A percentile compares a stretch with the other conserved stretches of the same genome.
phyloP scores from a whole-genome alignment of 495 filamentous ascomycete species.

The Geoglossum glabrum region DNA sequence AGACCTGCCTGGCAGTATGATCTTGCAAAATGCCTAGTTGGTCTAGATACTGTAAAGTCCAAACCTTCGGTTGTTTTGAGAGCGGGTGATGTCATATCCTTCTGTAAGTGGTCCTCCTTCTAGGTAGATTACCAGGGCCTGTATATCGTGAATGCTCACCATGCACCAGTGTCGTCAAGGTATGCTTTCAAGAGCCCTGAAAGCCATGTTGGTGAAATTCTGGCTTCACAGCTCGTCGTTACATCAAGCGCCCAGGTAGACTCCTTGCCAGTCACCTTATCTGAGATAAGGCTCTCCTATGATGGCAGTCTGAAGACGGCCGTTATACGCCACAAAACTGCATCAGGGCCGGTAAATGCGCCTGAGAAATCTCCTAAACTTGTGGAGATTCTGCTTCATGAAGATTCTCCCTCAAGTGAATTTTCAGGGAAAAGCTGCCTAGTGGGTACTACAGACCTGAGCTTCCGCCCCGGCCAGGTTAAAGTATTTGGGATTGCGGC shows the following conservation, averaged over 20 bases:
- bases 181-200: constrained; percentile 56
- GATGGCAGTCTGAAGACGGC: constrained; percentile 48
- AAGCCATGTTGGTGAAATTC: constrained; percentile 65
- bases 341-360: neutral
- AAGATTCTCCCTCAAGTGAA: neutral
- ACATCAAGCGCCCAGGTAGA: constrained; percentile 43
- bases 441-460: constrained; percentile 41
- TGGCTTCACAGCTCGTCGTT: constrained; percentile 52
- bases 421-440: constrained; percentile 14
- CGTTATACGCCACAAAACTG: constrained; percentile 14
- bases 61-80: constrained; percentile 46
- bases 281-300: constrained; percentile 30
- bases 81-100: constrained; percentile 48
- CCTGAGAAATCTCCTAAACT: neutral
- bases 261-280: constrained; percentile 9
- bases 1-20: constrained; percentile 49
- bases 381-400: neutral
- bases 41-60: constrained; percentile 24
- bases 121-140: neutral
- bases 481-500: constrained; percentile 52
- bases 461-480: constrained; percentile 43
- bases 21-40: constrained; percentile 46
- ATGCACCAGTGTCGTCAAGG: constrained; percentile 35
- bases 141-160: neutral
- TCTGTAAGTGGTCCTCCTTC: constrained; percentile 26